Base-by-base conservation (phyloP, 148 eudicot genomes). In the Linanthus parryae region DNA sequence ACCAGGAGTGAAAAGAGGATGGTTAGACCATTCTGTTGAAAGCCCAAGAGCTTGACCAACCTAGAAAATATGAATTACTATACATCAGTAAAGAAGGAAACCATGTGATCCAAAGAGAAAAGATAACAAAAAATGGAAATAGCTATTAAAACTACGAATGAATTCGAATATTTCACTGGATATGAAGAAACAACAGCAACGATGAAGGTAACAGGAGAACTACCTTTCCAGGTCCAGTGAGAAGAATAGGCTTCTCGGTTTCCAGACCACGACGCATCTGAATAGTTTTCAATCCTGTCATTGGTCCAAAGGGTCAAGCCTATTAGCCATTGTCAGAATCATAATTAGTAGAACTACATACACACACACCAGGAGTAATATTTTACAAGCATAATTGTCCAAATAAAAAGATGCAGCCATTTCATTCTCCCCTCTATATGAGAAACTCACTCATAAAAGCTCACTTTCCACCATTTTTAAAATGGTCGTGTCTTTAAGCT, bases 171-270 rank as follows among this genome's bases (percentile, higher is more conserved):
- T 27, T 7, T 26, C 12, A 22, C 28, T 48, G 11, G 37, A 29
- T 15, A 17, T 4, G 2, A 49, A 6, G 1, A 49, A 16, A 49
- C 1, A 48, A 27, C 11, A 31, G 0, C 2, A 16, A 14, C 14
- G 8, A 25, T 33, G 19, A 14, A 31, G 25, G 8, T 14, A 40
- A 39, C 41, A 15, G 35, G 23, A 10, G 16, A 40, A 11, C 61
- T 31, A 91, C 98, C 98, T 91, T 91, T 30, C 98, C 98, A 35
- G 98, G 98, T 17, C 98, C 98, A 38, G 86, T 56, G 40, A 91
- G 98, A 68, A 91, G 94, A 77, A 91, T 72, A 30, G 98, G 94
- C 71, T 79, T 86, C 39, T 81, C 82, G 1, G 95, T 83, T 39
- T 57, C 66, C 72, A 72, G 71, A 44, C 86, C 85, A 5, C 95